Evolutionary conservation across 2,329 filamentous ascomycete species (phyloP).

Genomic region (Xylaria digitata): DNA sequence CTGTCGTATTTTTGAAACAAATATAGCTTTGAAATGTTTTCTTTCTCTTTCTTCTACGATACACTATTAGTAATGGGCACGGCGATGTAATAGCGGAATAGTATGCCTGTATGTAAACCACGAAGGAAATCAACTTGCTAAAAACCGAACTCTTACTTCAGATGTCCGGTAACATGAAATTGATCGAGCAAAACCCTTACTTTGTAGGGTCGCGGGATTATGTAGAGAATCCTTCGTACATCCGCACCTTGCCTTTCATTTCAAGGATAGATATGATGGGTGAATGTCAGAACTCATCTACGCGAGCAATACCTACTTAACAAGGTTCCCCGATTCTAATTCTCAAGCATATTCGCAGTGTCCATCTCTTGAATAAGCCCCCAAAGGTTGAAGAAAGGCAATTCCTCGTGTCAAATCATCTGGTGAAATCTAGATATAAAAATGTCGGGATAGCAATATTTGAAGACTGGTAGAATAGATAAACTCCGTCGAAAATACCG

Average conservation of each 20-base stretch:
- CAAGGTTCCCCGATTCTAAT: not conserved
- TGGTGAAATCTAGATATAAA: not conserved
- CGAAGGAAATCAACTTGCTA: not conserved
- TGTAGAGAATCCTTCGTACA: too few species aligned
- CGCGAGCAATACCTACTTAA: constrained; percentile 14
- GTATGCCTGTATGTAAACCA: not conserved
- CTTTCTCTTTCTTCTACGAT: not conserved
- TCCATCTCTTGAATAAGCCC: not conserved
- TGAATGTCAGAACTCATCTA: not conserved
- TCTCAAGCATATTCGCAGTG: not conserved
- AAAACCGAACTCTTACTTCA: not conserved
- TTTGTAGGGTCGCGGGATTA: not conserved
- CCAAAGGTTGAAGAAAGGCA: not conserved
- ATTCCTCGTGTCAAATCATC: not conserved
- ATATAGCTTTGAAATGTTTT: not conserved
- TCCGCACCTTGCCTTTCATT: not conserved
- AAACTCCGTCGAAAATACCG: not conserved
- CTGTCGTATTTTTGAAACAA: not conserved
- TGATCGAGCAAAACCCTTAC: not conserved
- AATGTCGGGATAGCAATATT: not conserved
- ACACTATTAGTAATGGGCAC: constrained; percentile 2
- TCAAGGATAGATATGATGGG: not conserved
- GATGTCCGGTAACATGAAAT: not conserved
- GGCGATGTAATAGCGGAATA: not conserved
- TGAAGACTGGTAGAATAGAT: not conserved